Conservation (phyloP, 768 basidiomycete genomes). For the Pseudohyphozyma bogoriensis region DNA sequence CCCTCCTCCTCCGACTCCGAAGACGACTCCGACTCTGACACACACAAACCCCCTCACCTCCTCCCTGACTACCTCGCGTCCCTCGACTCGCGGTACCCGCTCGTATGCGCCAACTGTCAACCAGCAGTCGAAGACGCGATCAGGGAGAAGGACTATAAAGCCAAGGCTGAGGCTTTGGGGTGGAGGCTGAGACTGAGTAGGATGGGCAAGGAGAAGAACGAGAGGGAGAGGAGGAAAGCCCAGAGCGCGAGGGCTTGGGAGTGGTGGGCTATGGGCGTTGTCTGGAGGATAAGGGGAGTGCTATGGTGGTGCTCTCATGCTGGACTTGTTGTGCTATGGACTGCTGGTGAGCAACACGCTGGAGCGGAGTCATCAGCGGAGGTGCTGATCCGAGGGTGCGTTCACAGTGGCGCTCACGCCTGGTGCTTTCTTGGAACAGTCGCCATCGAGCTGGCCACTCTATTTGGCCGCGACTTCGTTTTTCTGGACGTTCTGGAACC, state of each 20-base stretch:
- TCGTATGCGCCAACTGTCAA: slow-evolving; percentile 64
- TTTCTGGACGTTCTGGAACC: slow-evolving; percentile 19
- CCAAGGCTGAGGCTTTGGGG: slow-evolving; percentile 60
- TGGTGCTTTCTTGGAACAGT: background rate
- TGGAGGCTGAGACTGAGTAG: slow-evolving; percentile 54
- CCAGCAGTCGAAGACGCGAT: slow-evolving; percentile 77
- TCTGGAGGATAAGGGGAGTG: slow-evolving; percentile 5
- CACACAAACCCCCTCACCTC: slow-evolving; percentile 36
- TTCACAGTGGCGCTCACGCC: background rate
- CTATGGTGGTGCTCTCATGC: background rate
- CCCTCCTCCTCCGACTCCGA: slow-evolving; percentile 42
- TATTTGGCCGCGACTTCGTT: background rate
- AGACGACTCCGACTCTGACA: no score
- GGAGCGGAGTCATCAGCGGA: no score
- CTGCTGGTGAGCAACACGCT: background rate
- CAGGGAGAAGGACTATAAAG: slow-evolving; percentile 66
- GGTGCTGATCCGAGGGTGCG: background rate
- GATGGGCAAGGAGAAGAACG: background rate
- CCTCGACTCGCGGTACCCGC: slow-evolving; percentile 75
- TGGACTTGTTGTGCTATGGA: background rate
- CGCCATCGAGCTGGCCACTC: background rate
- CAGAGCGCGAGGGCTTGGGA: no score
- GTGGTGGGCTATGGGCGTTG: background rate
- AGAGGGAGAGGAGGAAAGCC: background rate
- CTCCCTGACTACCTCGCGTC: slow-evolving; percentile 64